Conservation (phyloP, 495 filamentous ascomycete genomes). For the Xylaria palmicola region DNA sequence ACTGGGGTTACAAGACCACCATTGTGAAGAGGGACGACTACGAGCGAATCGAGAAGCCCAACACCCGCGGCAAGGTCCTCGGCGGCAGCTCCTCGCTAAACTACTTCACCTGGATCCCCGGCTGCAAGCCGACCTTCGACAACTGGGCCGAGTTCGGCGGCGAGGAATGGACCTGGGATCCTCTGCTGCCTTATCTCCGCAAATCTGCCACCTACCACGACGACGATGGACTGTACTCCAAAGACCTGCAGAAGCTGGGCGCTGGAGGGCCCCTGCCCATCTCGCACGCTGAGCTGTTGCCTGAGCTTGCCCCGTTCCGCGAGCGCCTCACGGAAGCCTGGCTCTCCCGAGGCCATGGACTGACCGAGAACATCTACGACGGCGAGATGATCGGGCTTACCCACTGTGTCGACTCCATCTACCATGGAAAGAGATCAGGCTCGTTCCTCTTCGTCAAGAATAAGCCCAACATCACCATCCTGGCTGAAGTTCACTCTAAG, state of each 20-base stretch:
- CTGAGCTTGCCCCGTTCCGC: constrained; percentile 54
- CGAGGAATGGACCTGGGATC: constrained; percentile 47
- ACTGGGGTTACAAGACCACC: constrained; percentile 65
- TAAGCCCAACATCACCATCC: constrained; percentile 57
- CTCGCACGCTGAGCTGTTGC: constrained; percentile 54
- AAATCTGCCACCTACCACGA: constrained; percentile 60
- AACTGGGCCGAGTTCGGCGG: constrained; percentile 52
- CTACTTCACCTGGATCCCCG: constrained; percentile 62
- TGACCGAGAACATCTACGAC: constrained; percentile 56
- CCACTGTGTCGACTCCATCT: constrained; percentile 56
- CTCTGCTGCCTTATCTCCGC: constrained; percentile 48
- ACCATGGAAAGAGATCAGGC: constrained; percentile 55
- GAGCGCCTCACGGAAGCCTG: constrained; percentile 57
- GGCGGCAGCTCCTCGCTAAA: constrained; percentile 61
- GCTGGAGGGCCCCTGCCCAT: constrained; percentile 52
- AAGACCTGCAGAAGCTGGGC: constrained; percentile 50
- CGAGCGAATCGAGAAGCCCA: constrained; percentile 61
- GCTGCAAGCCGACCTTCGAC: constrained; percentile 59
- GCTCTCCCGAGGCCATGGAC: constrained; percentile 50
- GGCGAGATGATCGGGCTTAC: constrained; percentile 57
- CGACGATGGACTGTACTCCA: constrained; percentile 41
- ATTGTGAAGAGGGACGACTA: constrained; percentile 63
- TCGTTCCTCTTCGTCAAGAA: constrained; percentile 52
- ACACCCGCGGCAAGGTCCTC: constrained; percentile 60
- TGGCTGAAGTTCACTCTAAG: constrained; percentile 50